These are phyloP conservation scores for Kwoniella sp. DNA, from an alignment of 768 basidiomycete species.

Conservation along the genomic window DNA sequence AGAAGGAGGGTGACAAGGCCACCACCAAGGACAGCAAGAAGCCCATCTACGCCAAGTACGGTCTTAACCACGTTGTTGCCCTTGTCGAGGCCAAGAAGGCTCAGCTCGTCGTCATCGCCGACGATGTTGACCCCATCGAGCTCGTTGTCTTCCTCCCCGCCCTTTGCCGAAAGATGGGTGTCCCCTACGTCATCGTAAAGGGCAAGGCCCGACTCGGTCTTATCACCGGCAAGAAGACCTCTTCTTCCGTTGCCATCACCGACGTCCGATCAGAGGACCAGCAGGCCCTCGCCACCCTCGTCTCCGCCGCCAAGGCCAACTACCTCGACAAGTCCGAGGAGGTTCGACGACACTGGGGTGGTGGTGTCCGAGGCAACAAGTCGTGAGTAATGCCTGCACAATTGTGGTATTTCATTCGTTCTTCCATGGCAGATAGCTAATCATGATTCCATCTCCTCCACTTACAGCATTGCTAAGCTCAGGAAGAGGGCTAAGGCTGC, in stretches of 20 bases:
- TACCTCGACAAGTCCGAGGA: conserved; percentile 96
- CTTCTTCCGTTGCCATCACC: conserved; percentile 84
- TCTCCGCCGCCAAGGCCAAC: conserved; percentile 94
- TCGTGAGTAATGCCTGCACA: conserved; percentile 35
- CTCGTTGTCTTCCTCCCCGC: conserved; percentile 98
- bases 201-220: conserved; percentile 97
- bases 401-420: background rate
- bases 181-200: conserved; percentile 97
- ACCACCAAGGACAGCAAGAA: conserved; percentile 80
- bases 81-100: conserved; percentile 96
- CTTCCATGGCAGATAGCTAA: background rate
- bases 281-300: conserved; percentile 86
- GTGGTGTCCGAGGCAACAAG: conserved; percentile 93
- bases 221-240: conserved; percentile 93
- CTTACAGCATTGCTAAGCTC: conserved; percentile 77
- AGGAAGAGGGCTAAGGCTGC: conserved; percentile 90
- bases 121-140: conserved; percentile 95
- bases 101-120: conserved; percentile 88
- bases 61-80: conserved; percentile 94
- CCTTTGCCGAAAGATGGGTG: conserved; percentile 99
- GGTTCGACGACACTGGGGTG: conserved; percentile 88
- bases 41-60: conserved; percentile 92
- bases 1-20: conserved; percentile 73
- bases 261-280: conserved; percentile 94
- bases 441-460: background rate